These are phyloP conservation scores for Backusella sp. DNA, from an alignment of 192 early-diverging fungal species.

Conservation along the genomic window DNA sequence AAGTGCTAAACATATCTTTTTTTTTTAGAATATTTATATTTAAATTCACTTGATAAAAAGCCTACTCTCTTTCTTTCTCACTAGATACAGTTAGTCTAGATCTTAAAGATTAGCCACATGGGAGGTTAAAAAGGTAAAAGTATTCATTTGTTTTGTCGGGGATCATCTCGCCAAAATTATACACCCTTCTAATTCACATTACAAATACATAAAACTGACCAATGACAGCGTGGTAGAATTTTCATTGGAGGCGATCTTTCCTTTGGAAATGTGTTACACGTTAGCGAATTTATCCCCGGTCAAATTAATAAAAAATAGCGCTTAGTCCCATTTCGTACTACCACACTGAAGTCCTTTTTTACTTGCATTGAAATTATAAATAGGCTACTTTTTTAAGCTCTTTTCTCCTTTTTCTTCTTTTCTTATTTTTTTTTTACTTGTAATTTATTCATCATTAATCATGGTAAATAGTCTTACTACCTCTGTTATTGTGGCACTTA, in stretches of 20 bases:
- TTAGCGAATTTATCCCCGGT: neutral
- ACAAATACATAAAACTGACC: neutral
- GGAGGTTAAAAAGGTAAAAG: neutral
- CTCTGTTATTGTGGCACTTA: conserved; percentile 23
- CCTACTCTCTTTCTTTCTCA: neutral
- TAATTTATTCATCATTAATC: neutral
- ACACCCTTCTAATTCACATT: neutral
- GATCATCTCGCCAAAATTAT: neutral
- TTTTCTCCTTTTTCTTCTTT: neutral
- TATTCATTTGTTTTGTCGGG: neutral
- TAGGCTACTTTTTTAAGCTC: neutral
- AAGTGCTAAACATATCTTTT: neutral
- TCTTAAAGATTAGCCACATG: neutral
- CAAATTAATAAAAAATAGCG: neutral
- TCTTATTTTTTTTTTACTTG: neutral
- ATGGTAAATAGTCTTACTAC: conserved; percentile 7
- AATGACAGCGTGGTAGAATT: neutral
- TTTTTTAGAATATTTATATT: neutral
- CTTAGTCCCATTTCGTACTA: too few species aligned
- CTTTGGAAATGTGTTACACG: neutral
- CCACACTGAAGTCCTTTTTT: neutral
- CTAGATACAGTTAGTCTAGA: neutral
- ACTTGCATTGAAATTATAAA: neutral
- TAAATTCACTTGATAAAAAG: neutral
- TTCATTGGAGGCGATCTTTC: neutral